These are phyloP conservation scores for Novakomyces olei DNA, from an alignment of 805 yeast species.

Conservation along the genomic window DNA sequence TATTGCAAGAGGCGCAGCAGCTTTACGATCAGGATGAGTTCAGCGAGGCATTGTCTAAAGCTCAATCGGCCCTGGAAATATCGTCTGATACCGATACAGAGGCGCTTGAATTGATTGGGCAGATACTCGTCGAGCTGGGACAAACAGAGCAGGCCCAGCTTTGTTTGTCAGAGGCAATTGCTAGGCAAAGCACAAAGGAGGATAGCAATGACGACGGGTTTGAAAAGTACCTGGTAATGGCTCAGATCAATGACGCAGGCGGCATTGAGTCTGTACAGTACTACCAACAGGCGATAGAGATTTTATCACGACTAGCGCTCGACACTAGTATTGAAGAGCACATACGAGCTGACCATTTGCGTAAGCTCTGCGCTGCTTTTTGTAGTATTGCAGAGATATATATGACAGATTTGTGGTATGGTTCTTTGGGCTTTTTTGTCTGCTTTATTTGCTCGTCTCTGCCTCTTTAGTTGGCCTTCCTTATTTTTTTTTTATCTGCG, in stretches of 20 bases:
- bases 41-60: neutral
- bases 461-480: too few species aligned
- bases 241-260: conserved; percentile 20
- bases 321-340: conserved; percentile 12
- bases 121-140: conserved; percentile 2
- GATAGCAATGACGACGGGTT: conserved; percentile 5
- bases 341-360: conserved; percentile 7
- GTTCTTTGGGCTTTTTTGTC: too few species aligned
- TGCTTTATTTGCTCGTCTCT: too few species aligned
- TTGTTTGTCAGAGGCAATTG: neutral
- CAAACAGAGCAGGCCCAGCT: conserved; percentile 1
- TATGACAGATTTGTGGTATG: conserved; percentile 96
- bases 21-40: neutral
- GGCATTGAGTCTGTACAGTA: conserved; percentile 45
- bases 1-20: too few species aligned
- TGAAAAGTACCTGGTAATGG: conserved; percentile 11
- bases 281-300: conserved; percentile 37
- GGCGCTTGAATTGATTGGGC: conserved; percentile 1
- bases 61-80: neutral
- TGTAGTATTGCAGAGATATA: conserved; percentile 67
- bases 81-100: neutral
- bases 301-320: conserved; percentile 20
- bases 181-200: neutral
- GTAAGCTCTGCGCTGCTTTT: conserved; percentile 26
- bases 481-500: too few species aligned